Conservation (phyloP, 805 yeast species). For the Starmerella kuoi region DNA sequence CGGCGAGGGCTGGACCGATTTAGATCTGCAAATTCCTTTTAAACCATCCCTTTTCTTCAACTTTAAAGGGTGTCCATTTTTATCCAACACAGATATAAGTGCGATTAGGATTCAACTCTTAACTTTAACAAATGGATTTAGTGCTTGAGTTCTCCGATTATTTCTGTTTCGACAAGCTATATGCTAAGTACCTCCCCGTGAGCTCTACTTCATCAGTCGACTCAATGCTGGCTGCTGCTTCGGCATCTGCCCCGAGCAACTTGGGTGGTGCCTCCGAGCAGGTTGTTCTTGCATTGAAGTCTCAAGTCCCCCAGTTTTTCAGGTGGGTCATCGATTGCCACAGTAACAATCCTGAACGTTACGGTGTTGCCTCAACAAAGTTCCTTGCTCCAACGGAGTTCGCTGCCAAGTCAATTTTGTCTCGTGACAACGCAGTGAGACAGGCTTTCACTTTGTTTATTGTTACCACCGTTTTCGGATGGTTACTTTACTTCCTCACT, state of each 20-base stretch:
- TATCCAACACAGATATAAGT: too few relatives aligned
- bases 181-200: slow-evolving; percentile 54
- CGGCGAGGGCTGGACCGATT: neutral
- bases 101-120: neutral
- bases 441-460: slow-evolving; percentile 55
- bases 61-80: too few relatives aligned
- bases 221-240: slow-evolving; percentile 7
- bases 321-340: slow-evolving; percentile 4
- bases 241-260: slow-evolving; percentile 3
- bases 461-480: slow-evolving; percentile 71
- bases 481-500: slow-evolving; percentile 61
- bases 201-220: slow-evolving; percentile 7
- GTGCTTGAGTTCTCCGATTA: slow-evolving; percentile 72
- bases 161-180: slow-evolving; percentile 57
- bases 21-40: neutral
- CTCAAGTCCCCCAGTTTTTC: slow-evolving; percentile 7
- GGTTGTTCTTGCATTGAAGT: slow-evolving; percentile 2
- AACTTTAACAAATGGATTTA: slow-evolving; percentile 58
- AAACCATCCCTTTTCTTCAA: neutral
- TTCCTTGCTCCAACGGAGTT: slow-evolving; percentile 44
- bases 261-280: slow-evolving; percentile 5
- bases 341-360: slow-evolving; percentile 15
- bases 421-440: slow-evolving; percentile 62
- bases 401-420: slow-evolving; percentile 54
- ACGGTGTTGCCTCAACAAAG: slow-evolving; percentile 35